Conservation (phyloP, 169 alveolate genomes). For the Plasmodium fragile region DNA sequence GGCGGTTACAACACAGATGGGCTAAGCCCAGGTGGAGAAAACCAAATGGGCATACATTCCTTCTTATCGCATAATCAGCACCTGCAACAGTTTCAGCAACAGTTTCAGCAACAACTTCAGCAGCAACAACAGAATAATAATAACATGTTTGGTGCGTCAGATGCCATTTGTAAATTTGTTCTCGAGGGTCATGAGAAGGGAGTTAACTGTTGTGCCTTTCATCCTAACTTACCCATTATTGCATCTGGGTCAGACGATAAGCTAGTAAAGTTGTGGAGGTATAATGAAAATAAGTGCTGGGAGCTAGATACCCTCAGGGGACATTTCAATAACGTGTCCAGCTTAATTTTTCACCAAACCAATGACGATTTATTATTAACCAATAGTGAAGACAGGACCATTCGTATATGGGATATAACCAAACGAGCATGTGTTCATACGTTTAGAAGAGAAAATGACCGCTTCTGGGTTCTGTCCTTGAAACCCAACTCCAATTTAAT, state of each 20-base stretch:
- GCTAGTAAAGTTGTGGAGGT: conserved; percentile 95
- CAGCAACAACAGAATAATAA: conserved; percentile 18
- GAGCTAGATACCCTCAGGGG: conserved; percentile 95
- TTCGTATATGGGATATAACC: conserved; percentile 95
- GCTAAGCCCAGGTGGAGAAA: neutral
- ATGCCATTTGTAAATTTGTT: conserved; percentile 89
- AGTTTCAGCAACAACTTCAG: neutral
- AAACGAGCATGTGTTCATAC: conserved; percentile 92
- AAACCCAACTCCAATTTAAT: conserved; percentile 92
- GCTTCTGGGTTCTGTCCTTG: conserved; percentile 94
- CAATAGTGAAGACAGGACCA: conserved; percentile 95
- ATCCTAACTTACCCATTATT: conserved; percentile 90
- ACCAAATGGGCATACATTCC: neutral
- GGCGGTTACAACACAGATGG: conserved; percentile 4
- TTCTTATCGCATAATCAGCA: neutral
- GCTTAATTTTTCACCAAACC: conserved; percentile 94
- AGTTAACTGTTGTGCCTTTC: conserved; percentile 97
- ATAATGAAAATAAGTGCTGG: conserved; percentile 92
- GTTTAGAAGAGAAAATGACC: conserved; percentile 92
- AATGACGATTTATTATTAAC: conserved; percentile 90
- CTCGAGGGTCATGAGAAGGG: conserved; percentile 97
- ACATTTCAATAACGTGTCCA: conserved; percentile 95
- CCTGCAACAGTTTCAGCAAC: neutral
- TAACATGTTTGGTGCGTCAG: conserved; percentile 75
- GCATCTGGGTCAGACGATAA: conserved; percentile 97